phyloP scores from a whole-genome alignment of 1,284 basidiomycete species.

The Uromyces viciae-fabae region DNA sequence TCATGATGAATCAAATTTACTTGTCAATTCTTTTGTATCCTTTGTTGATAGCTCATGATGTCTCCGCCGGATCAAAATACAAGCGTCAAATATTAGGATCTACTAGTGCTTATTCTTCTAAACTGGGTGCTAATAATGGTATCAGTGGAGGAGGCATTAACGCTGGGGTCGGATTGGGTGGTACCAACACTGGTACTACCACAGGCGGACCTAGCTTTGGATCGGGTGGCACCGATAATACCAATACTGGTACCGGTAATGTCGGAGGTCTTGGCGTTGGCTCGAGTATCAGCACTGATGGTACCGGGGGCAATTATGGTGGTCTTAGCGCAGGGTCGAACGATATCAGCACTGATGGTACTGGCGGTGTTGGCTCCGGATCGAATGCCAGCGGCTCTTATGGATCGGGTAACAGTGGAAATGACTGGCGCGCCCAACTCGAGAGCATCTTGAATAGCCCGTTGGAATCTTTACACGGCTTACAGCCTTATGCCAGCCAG shows the following conservation, averaged over 20 bases:
- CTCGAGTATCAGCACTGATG: no score
- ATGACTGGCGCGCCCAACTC: not conserved
- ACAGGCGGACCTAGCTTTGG: not conserved
- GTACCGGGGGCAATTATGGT: not conserved
- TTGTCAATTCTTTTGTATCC: conserved; percentile 8
- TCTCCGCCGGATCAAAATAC: conserved; percentile 6
- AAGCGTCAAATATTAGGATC: not conserved
- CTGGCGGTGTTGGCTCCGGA: not conserved
- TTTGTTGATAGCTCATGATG: not conserved
- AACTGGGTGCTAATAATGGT: not conserved
- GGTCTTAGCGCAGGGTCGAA: no score
- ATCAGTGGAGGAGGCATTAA: not conserved
- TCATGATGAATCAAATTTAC: conserved; percentile 11
- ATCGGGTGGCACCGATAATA: not conserved
- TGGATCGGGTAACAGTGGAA: not conserved
- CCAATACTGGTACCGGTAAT: not conserved
- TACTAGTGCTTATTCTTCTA: not conserved
- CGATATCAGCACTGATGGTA: no score
- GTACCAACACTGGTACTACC: not conserved
- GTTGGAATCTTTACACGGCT: conserved; percentile 9
- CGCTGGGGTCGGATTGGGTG: not conserved
- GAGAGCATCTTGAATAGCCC: conserved; percentile 11
- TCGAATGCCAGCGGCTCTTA: not conserved
- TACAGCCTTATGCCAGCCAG: conserved; percentile 1
- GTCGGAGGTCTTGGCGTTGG: not conserved